These are phyloP conservation scores for Venustampulla echinocandica DNA, from an alignment of 495 filamentous ascomycete species.

Conservation along the genomic window DNA sequence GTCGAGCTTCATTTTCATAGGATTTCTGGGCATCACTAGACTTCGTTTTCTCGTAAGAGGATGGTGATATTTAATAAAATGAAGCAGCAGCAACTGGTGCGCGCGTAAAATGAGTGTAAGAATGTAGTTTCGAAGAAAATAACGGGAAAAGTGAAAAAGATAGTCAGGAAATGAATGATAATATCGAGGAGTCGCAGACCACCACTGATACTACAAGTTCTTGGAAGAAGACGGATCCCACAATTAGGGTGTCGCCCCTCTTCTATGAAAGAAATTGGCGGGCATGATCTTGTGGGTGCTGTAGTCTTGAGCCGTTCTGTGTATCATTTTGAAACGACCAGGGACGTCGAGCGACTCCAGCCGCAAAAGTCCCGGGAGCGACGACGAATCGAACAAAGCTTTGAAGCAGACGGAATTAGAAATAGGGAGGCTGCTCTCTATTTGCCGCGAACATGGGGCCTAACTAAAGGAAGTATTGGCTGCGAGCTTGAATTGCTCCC, in stretches of 20 bases:
- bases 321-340: slow-evolving; percentile 16
- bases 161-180: background rate
- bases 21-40: background rate
- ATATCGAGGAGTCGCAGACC: slow-evolving; percentile 14
- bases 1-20: slow-evolving; percentile 19
- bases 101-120: slow-evolving; percentile 17
- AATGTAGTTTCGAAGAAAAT: background rate
- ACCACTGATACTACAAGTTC: slow-evolving; percentile 8
- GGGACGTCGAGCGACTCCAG: background rate
- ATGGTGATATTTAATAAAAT: background rate
- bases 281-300: slow-evolving; percentile 17
- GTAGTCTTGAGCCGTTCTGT: slow-evolving; percentile 10
- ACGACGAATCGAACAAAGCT: background rate
- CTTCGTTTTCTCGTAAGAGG: background rate
- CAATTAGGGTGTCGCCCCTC: no score
- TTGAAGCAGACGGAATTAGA: background rate
- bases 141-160: background rate
- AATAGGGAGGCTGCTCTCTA: background rate
- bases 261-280: slow-evolving; percentile 1
- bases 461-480: background rate
- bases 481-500: no score
- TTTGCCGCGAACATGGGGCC: background rate
- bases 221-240: background rate
- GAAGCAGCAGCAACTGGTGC: slow-evolving; percentile 18
- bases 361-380: background rate